Percentiles rank a stretch among this genome's conserved stretches.
Evolutionary conservation across 805 yeast genomes (phyloP).

Genomic region (Ogataea methanolica): DNA sequence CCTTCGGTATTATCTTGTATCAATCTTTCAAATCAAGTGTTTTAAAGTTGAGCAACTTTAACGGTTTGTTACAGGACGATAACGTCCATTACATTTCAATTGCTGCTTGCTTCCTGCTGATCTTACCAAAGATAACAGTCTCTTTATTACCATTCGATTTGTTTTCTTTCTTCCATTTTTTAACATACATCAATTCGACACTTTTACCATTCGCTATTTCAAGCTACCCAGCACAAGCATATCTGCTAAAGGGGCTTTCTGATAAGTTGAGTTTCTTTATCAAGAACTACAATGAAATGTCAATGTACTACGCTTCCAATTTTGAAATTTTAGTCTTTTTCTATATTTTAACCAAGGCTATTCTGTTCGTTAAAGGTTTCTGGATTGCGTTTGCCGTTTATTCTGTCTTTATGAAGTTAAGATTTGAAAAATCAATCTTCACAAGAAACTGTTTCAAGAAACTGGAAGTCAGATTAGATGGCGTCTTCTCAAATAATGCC

Average conservation of each 20-base stretch:
- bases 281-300: conserved; percentile 50
- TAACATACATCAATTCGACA: conserved; percentile 62
- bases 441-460: conserved; percentile 59
- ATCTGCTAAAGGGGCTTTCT: conserved; percentile 1
- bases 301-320: conserved; percentile 56
- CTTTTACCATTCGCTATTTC: conserved; percentile 59
- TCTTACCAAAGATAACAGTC: conserved; percentile 56
- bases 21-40: conserved; percentile 45
- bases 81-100: conserved; percentile 56
- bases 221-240: conserved; percentile 3
- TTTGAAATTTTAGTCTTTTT: conserved; percentile 37
- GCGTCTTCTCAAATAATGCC: conserved; percentile 48
- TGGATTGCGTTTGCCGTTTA: conserved; percentile 54
- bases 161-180: conserved; percentile 77
- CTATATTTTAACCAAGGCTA: conserved; percentile 31
- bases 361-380: conserved; percentile 58
- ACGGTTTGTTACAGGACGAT: conserved; percentile 39
- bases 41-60: conserved; percentile 16
- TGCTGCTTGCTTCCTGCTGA: conserved; percentile 48
- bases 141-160: conserved; percentile 70
- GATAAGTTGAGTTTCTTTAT: conserved; percentile 39
- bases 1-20: conserved; percentile 72
- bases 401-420: conserved; percentile 62
- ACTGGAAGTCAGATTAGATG: conserved; percentile 61
- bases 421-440: conserved; percentile 72